Evolutionary conservation across 73 alveolate species (phyloP), one percentile per base, ranked within the genome.

Genomic region (Paramecium bursaria): DNA sequence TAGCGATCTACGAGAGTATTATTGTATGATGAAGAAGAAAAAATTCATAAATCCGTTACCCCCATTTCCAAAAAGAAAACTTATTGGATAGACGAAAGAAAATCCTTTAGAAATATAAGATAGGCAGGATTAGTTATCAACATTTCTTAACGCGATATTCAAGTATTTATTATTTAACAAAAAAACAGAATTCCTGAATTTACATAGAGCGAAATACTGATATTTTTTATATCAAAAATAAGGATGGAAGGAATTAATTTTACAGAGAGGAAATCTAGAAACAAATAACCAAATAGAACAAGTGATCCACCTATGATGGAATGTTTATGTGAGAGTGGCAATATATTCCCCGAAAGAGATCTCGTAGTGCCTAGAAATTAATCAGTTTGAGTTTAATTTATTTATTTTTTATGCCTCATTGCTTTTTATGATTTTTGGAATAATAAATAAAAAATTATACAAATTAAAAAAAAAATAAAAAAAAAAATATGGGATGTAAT

Each of bases 1-100:
- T 15, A 57, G 76, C 13, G 9, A 57, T 3, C 49, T 57, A 2
- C 26, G 33, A 3, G 76, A 57, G 13, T 57, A 57, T 14, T 27
- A 57, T 30, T 27, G 29, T 57, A 30, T 57, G 33, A 19, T 57
- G 11, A 50, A 57, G 33, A 57, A 57, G 9, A 57, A 27, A 31
- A 4, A 57, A 27, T 57, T 57, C 29, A 57, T 30, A 57, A 30
- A 23, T 57, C 19, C 27, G 15, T 27, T 57, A 30, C 76, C 76
- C 33, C 51, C 47, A 10, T 57, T 57, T 14, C 76, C 76, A 7
- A 57, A 57, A 57, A 57, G 76, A 30, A 57, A 30, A 57, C 50
- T 57, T 29, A 57, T 57, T 27, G 76, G 76, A 30, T 57, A 57
- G 33, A 57, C 76, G 1, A 23, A 0, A 10, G 76, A 57, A 30